Percentiles rank a stretch among this genome's conserved stretches.
Conservation (phyloP, 2,329 filamentous ascomycete species). For the Rugonectria rugulosa region DNA sequence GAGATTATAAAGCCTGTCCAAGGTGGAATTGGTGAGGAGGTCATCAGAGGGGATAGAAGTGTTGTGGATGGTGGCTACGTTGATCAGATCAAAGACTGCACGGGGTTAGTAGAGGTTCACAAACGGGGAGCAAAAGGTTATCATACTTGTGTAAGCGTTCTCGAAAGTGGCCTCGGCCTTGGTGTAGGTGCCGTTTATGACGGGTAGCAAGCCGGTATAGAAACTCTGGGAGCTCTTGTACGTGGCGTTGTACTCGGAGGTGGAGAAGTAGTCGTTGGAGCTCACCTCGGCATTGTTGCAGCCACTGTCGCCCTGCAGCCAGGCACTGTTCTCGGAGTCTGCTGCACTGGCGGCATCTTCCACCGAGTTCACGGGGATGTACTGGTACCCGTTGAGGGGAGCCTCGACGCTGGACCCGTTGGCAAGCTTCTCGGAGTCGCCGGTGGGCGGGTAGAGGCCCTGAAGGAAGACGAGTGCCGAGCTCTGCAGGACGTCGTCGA, state of each 20-base stretch:
- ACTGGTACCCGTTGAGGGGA: constrained; percentile 83
- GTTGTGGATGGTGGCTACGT: constrained; percentile 69
- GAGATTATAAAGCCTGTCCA: constrained; percentile 72
- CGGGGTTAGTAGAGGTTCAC: constrained; percentile 6
- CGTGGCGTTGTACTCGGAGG: constrained; percentile 53
- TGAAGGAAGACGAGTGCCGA: constrained; percentile 84
- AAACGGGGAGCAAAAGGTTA: constrained; percentile 56
- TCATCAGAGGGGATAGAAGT: constrained; percentile 62
- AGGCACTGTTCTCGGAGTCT: constrained; percentile 63
- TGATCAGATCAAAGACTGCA: constrained; percentile 65
- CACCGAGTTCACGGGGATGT: constrained; percentile 76
- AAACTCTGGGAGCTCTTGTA: constrained; percentile 65
- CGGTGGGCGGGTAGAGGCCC: constrained; percentile 83
- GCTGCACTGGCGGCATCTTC: constrained; percentile 60
- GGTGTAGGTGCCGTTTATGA: constrained; percentile 61
- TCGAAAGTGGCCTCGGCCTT: constrained; percentile 59
- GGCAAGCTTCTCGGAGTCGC: constrained; percentile 67
- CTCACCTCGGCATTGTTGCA: constrained; percentile 63
- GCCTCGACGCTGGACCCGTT: constrained; percentile 73
- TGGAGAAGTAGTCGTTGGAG: constrained; percentile 62
- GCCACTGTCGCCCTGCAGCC: constrained; percentile 66
- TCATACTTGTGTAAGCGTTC: constrained; percentile 68
- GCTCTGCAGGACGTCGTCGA: constrained; percentile 80
- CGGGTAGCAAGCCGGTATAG: constrained; percentile 61
- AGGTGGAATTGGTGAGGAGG: constrained; percentile 65